Evolutionary conservation across 139 green algal species (phyloP), one percentile per base, ranked within the genome.

Genomic region (Pycnococcus provasolii): DNA sequence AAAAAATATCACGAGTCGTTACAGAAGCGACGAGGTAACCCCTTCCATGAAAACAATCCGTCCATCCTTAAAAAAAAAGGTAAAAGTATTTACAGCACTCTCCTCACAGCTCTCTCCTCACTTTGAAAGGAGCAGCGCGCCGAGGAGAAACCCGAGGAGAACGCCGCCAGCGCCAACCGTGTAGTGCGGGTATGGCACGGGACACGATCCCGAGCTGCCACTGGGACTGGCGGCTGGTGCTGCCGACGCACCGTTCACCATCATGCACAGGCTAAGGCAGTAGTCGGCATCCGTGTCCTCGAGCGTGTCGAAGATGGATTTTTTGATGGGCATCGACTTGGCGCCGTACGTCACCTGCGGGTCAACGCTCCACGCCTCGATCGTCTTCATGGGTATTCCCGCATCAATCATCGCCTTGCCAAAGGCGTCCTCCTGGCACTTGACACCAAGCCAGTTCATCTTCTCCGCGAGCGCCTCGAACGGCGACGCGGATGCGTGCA

Each of bases 401-500:
- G 47, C 11, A 1, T 42, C 41, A 8, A 74, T 13, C 50, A 68
- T 11, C 50, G 39, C 46, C 42, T 41, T 43, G 50, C 68, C 68
- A 48, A 68, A 74, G 2, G 48, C 42, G 39, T 66, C 50, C 37
- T 67, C 42, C 13, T 26, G 41, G 59, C 62, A 9, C 4, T 65
- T 39, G 15, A 7, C 43, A 2, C 52, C 52, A 2, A 68, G 26
- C 68, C 68, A 74, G 41, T 74, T 74, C 2, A 50, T 53, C 15
- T 47, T 44, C 57, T 67, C 67, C 4, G 68, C 68, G 41, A 66
- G 62, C 40, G 37, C 68, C 68, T 74, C 68, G 4, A 74, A 64
- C 1, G 68, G 68, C 2, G 53, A 67, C 0, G 68, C 68, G 41
- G 53, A 67, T 42, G 68, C 68, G 60, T 74, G 68, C 58, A 74